Conservation (phyloP, 2,329 filamentous ascomycete genomes). For the Trichoderma asperellum region DNA sequence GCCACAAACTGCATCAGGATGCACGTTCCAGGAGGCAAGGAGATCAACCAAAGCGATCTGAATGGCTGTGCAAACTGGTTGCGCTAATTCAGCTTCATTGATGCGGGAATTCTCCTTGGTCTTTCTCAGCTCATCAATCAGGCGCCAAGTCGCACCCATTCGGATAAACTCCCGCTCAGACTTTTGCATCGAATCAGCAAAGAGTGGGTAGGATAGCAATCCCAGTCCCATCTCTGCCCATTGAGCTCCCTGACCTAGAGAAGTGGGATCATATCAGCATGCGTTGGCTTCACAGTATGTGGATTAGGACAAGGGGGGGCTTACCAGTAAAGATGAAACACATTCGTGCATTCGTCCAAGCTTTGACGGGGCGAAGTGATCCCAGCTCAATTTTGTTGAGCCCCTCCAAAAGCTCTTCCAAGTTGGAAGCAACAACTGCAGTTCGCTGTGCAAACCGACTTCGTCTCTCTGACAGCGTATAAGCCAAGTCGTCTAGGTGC, state of each 20-base stretch:
- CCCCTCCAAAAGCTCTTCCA: conserved; percentile 19
- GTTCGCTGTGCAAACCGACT: conserved; percentile 16
- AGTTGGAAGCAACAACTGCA: conserved; percentile 18
- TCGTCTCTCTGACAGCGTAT: conserved; percentile 20
- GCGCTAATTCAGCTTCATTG: conserved; percentile 26
- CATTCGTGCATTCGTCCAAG: background rate
- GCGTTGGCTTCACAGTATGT: background rate
- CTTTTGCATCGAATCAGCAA: conserved; percentile 12
- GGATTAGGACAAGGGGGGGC: background rate
- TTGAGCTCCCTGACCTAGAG: conserved; percentile 27
- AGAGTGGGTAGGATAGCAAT: conserved; percentile 21
- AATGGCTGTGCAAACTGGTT: conserved; percentile 44
- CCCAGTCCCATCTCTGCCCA: conserved; percentile 26
- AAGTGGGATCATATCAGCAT: background rate
- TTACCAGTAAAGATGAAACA: conserved; percentile 29
- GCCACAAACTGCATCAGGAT: conserved; percentile 40
- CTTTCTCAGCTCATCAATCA: conserved; percentile 24
- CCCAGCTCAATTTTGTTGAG: conserved; percentile 23
- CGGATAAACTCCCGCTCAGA: conserved; percentile 18
- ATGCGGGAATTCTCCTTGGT: conserved; percentile 21
- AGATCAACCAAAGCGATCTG: conserved; percentile 49
- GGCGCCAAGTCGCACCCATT: conserved; percentile 24
- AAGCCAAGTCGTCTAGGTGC: conserved; percentile 24
- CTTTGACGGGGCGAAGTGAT: conserved; percentile 19
- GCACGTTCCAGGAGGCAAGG: conserved; percentile 39